phyloP scores from a whole-genome alignment of 2,329 filamentous ascomycete species.

The Colletotrichum filicis region DNA sequence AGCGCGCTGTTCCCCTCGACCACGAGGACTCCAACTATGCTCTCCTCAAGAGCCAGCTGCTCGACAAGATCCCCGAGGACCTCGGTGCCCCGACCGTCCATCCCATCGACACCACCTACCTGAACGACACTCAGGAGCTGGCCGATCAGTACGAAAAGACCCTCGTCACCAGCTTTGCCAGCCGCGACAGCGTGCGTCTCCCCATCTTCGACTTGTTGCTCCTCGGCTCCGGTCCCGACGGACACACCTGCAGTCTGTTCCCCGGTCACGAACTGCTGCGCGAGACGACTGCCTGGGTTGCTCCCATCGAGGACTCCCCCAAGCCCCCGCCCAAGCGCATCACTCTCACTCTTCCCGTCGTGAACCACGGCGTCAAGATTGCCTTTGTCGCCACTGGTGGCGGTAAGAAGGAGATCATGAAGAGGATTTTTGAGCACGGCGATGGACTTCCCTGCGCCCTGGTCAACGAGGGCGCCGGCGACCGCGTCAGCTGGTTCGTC shows the following conservation, averaged over 20 bases:
- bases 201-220: constrained; percentile 96
- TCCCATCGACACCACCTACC: constrained; percentile 73
- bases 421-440: constrained; percentile 89
- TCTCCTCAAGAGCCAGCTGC: constrained; percentile 85
- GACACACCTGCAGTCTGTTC: constrained; percentile 97
- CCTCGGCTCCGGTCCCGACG: constrained; percentile 93
- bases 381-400: constrained; percentile 92
- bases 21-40: constrained; percentile 95
- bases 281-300: constrained; percentile 91
- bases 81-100: constrained; percentile 77
- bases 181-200: constrained; percentile 91
- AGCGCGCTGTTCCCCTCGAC: constrained; percentile 92
- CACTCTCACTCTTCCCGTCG: constrained; percentile 90
- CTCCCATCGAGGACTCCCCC: constrained; percentile 90
- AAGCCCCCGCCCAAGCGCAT: constrained; percentile 94
- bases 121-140: constrained; percentile 88
- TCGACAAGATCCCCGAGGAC: constrained; percentile 84
- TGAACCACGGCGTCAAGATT: constrained; percentile 86
- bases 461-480: constrained; percentile 85
- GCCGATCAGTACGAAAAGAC: constrained; percentile 94
- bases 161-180: constrained; percentile 87
- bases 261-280: constrained; percentile 88
- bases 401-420: constrained; percentile 92
- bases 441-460: constrained; percentile 85
- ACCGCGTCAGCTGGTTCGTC: constrained; percentile 95